A percentile compares a stretch with the other conserved stretches of the same genome.
phyloP scores from a whole-genome alignment of 2,329 filamentous ascomycete genomes.

The Diaporthe sp. region DNA sequence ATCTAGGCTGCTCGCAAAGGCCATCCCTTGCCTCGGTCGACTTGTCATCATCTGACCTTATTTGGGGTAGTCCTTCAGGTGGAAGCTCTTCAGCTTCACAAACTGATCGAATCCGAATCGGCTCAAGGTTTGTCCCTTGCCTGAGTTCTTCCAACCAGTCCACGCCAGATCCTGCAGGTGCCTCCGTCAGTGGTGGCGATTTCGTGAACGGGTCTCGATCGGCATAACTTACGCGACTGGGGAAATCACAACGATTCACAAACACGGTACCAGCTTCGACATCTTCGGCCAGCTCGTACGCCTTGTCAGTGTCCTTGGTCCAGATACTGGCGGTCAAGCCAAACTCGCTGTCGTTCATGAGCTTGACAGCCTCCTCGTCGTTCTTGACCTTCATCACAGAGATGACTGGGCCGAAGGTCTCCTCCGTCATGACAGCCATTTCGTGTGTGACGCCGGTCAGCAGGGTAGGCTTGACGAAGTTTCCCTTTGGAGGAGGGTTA shows the following conservation, averaged over 20 bases:
- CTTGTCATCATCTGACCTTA: constrained; percentile 49
- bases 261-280: constrained; percentile 97
- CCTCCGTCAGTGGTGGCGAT: constrained; percentile 44
- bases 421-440: constrained; percentile 92
- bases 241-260: constrained; percentile 94
- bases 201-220: constrained; percentile 35
- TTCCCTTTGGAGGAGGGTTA: constrained; percentile 81
- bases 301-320: constrained; percentile 87
- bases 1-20: constrained; percentile 30
- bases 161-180: constrained; percentile 84
- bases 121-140: constrained; percentile 90
- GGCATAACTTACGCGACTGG: constrained; percentile 79
- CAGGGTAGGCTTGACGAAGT: constrained; percentile 90
- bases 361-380: constrained; percentile 83
- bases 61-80: constrained; percentile 86
- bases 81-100: constrained; percentile 95
- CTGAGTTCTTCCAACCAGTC: constrained; percentile 98
- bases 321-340: constrained; percentile 97
- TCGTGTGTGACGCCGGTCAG: constrained; percentile 83
- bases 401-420: constrained; percentile 95
- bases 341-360: constrained; percentile 97
- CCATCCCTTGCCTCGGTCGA: constrained; percentile 40
- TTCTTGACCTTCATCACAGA: constrained; percentile 87
- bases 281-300: constrained; percentile 81
- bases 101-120: constrained; percentile 95